Evolutionary conservation across 805 yeast species (phyloP), one percentile per base, ranked within the genome.

Genomic region (Wickerhamomyces bovis): DNA sequence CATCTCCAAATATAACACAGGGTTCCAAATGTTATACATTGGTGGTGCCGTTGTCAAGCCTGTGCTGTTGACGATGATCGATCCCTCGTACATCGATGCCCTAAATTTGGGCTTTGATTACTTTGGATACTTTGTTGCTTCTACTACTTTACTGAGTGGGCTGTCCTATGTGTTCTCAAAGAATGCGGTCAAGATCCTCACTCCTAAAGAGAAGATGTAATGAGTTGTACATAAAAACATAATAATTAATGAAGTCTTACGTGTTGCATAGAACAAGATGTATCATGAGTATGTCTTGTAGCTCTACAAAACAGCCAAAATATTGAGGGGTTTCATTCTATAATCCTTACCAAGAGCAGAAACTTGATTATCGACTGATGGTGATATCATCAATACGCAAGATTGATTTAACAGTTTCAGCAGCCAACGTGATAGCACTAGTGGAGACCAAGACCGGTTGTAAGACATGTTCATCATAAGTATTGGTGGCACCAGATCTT

Each of bases 341-440:
- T 39, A 44, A 25, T 25, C 28, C 28, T 25, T 8, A 13, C 31
- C 15, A 13, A 13, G 31, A 28, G 13, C 8, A 41, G 22, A n/a
- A n/a, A n/a, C n/a, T 12, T 30, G 39, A 42, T 65, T 72, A 86
- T 65, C 96, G 80, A 67, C 95, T 83, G 65, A 94, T 88, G 38
- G 96, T 86, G 59, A 94, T 95, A 67, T 95, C 99, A 68, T 94
- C 99, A 61, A 94, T 94, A 69, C 99, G 84, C 66, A 94, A 75
- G 54, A 94, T 89, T 40, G 96, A 85, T 71, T 94, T 95, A 49
- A 92, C 98, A 55, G 96, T 86, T 72, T 94, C 99, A 19, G 97
- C 84, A 28, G 98, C 97, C 57, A 94, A 77, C 13, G 95, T 82
- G 48, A 94, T 83, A 43, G 98, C 97, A 67, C 96, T 87, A 18